These are phyloP conservation scores for Colletotrichum tanaceti DNA, from an alignment of 2,329 filamentous ascomycete genomes.

Conservation along the genomic window DNA sequence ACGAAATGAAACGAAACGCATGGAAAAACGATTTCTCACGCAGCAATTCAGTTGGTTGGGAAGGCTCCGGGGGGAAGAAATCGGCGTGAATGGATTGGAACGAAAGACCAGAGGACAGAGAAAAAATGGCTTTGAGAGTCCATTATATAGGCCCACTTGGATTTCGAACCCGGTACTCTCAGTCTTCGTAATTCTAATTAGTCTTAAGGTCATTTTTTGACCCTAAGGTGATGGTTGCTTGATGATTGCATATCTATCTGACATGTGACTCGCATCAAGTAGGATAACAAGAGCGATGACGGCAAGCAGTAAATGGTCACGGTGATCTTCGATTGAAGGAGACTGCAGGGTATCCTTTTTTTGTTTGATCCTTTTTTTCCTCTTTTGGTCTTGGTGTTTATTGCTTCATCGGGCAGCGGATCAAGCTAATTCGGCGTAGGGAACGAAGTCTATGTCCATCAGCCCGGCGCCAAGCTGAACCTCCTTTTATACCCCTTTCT, in stretches of 20 bases:
- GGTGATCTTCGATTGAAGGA: constrained; percentile 5
- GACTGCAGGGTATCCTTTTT: background rate
- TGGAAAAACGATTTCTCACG: constrained; percentile 5
- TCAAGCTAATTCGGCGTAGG: background rate
- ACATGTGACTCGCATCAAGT: background rate
- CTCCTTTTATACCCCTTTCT: constrained; percentile 21
- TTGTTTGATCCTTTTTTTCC: constrained; percentile 23
- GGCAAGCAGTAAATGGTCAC: too few relatives aligned
- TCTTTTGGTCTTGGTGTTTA: constrained; percentile 20
- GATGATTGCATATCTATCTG: background rate
- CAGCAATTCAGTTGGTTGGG: background rate
- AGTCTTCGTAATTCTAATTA: constrained; percentile 38
- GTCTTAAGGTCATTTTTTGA: background rate
- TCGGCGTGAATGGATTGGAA: background rate
- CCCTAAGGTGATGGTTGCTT: too few relatives aligned
- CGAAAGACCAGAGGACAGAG: background rate
- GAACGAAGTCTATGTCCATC: constrained; percentile 24
- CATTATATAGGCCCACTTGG: constrained; percentile 33
- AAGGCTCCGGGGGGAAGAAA: constrained; percentile 20
- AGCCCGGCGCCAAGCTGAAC: constrained; percentile 14
- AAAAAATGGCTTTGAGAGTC: constrained; percentile 2
- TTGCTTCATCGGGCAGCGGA: constrained; percentile 23
- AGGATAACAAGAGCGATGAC: background rate
- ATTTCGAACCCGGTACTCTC: constrained; percentile 26
- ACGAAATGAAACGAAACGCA: background rate